These are phyloP conservation scores for Jatropha multifida DNA, from an alignment of 441 rosid species.

Conservation along the genomic window DNA sequence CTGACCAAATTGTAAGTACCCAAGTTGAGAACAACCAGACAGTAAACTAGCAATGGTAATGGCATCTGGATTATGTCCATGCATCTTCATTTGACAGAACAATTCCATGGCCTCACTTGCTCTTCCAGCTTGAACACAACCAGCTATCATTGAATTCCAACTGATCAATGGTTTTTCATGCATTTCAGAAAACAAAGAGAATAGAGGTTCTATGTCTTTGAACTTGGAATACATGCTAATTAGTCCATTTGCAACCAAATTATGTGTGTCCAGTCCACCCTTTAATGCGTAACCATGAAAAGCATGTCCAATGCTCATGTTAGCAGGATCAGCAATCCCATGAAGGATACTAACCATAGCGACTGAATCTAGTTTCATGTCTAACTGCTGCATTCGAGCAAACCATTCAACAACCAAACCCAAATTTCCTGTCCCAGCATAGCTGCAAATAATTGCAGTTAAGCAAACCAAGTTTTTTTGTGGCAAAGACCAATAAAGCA, in stretches of 20 bases:
- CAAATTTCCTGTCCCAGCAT: conserved; percentile 62
- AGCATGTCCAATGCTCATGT: conserved; percentile 42
- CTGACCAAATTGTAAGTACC: conserved; percentile 57
- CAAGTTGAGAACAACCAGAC: conserved; percentile 70
- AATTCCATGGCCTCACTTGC: conserved; percentile 49
- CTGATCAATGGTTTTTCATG: conserved; percentile 50
- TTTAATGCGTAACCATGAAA: conserved; percentile 63
- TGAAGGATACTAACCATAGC: conserved; percentile 70
- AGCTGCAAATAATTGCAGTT: conserved; percentile 66
- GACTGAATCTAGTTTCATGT: conserved; percentile 64
- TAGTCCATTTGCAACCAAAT: conserved; percentile 63
- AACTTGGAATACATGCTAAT: conserved; percentile 72
- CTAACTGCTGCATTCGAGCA: conserved; percentile 41
- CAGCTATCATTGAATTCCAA: conserved; percentile 85
- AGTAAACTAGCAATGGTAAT: conserved; percentile 62
- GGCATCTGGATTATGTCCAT: conserved; percentile 52
- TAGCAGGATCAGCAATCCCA: conserved; percentile 45
- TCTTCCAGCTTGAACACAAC: conserved; percentile 66
- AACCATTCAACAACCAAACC: conserved; percentile 41
- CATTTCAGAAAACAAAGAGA: conserved; percentile 52
- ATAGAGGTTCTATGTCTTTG: conserved; percentile 45
- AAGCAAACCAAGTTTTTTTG: conserved; percentile 54
- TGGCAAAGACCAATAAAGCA: conserved; percentile 40
- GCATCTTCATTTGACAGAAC: conserved; percentile 54
- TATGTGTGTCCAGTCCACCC: conserved; percentile 49